Base-by-base conservation (phyloP, 2,329 filamentous ascomycete genomes). In the Trichothecium roseum region DNA sequence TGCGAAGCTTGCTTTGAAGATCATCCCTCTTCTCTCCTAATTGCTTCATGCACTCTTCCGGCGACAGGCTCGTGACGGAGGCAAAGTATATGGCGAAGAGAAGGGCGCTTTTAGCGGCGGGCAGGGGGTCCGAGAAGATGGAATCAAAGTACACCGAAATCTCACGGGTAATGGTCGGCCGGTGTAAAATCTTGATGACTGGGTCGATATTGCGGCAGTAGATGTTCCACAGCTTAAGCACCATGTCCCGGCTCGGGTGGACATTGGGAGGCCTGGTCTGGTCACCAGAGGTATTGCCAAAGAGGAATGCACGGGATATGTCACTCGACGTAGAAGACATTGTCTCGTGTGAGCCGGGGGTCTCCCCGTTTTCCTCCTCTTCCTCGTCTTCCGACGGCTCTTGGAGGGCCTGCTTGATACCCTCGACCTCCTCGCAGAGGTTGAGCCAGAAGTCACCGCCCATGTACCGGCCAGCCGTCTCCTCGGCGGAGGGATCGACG, bases 31-130 rank as follows among this genome's bases (percentile, higher is more conserved):
- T 51, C 40, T 53, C 53, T 8, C 57, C 57, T 1, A 67, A 42
- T 20, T 51, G 46, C 13, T 38, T 39, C 13, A 44, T 30, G 34
- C 62, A 64, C 1, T 42, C 44, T 3, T 49, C 45, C 1, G 57
- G 40, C 3, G 40, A 40, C 5, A 65, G 34, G 26, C 56, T 61
- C 2, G 51, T 53, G 1, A 59, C 46, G 14, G 63, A 57, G 1
- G 54, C 57, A 37, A 63, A 63, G 46, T 66, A 67, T 28, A 67
- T 56, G 29, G 59, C 48, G 40, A 66, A 67, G 31, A 60, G 49
- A 12, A 66, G 45, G 4, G 61, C 59, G 22, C 61, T 59, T 1
- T 41, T 43, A 15, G 45, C n/a, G 12, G 47, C 5, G 41, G 46
- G 34, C 38, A 47, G 9, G 7, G 50, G 45, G 12, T 47, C 44